phyloP scores from a whole-genome alignment of 805 yeast genomes.

The Saccharomyces jurei region DNA sequence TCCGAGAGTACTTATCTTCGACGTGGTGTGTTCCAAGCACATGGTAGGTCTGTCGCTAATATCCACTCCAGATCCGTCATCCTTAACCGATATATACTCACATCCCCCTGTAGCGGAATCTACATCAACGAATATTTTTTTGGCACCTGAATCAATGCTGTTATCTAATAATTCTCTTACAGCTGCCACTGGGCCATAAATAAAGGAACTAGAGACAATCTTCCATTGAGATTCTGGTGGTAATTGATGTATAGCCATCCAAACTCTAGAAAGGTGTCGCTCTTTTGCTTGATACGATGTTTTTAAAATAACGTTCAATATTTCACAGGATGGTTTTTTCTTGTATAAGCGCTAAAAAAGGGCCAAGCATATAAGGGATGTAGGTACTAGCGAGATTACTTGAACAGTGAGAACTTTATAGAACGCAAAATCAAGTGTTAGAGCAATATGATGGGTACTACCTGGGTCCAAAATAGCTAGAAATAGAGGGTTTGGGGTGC shows the following conservation, averaged over 20 bases:
- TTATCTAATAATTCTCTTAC: slow-evolving; percentile 37
- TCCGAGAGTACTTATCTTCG: slow-evolving; percentile 30
- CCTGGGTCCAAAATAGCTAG: neutral
- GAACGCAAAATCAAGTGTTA: neutral
- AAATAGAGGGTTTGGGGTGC: neutral
- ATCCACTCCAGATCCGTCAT: slow-evolving; percentile 36
- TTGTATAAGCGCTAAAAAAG: neutral
- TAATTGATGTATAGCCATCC: slow-evolving; percentile 16
- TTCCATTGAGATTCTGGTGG: slow-evolving; percentile 10
- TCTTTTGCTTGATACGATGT: neutral
- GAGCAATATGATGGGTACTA: neutral
- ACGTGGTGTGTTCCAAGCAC: slow-evolving; percentile 37
- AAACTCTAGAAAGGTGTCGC: neutral
- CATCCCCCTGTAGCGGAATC: slow-evolving; percentile 35
- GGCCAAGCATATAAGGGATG: neutral
- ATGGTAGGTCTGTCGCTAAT: slow-evolving; percentile 26
- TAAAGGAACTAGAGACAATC: slow-evolving; percentile 25
- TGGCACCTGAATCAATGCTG: slow-evolving; percentile 33
- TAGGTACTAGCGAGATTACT: neutral
- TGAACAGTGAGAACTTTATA: neutral
- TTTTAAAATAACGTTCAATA: neutral
- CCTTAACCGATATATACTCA: slow-evolving; percentile 28
- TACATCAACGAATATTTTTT: slow-evolving; percentile 31
- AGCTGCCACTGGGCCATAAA: slow-evolving; percentile 31
- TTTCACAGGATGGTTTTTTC: neutral